phyloP scores from a whole-genome alignment of 139 green algal genomes.

The Coelastrella sp. region DNA sequence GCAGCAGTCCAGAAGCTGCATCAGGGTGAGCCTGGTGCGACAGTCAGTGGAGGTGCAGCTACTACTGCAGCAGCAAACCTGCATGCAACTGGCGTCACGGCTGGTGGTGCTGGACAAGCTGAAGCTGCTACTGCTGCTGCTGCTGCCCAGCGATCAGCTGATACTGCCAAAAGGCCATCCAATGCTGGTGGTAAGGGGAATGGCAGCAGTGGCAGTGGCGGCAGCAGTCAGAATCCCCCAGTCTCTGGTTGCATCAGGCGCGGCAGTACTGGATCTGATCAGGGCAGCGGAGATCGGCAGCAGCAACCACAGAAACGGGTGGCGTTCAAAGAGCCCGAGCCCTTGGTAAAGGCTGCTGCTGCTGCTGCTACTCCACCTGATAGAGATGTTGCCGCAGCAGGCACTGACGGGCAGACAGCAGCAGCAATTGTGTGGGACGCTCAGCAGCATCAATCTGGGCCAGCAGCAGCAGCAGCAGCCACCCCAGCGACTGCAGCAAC shows the following conservation, averaged over 20 bases:
- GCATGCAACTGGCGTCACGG: not conserved
- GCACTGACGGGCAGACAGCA: not conserved
- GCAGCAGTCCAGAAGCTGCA: not conserved
- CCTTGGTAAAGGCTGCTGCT: not conserved
- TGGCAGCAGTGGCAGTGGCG: not conserved
- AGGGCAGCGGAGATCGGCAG: not conserved
- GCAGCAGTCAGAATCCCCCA: not conserved
- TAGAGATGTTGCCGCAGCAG: not conserved
- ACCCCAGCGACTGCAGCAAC: too few relatives aligned
- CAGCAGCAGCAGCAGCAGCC: not conserved
- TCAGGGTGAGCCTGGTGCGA: not conserved
- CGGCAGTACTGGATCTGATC: not conserved
- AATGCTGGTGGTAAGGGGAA: not conserved
- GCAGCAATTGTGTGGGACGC: not conserved
- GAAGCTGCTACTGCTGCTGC: not conserved
- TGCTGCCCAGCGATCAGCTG: not conserved
- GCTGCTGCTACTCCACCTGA: not conserved
- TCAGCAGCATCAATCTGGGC: conserved; percentile 2
- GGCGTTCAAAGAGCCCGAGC: conserved; percentile 24
- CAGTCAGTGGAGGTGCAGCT: not conserved
- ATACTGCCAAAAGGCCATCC: not conserved
- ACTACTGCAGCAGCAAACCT: not conserved
- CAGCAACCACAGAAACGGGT: conserved; percentile 12
- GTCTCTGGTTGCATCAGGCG: not conserved
- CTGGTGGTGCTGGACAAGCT: not conserved